phyloP scores from a whole-genome alignment of 148 eudicot species.

The Bassia scoparia region DNA sequence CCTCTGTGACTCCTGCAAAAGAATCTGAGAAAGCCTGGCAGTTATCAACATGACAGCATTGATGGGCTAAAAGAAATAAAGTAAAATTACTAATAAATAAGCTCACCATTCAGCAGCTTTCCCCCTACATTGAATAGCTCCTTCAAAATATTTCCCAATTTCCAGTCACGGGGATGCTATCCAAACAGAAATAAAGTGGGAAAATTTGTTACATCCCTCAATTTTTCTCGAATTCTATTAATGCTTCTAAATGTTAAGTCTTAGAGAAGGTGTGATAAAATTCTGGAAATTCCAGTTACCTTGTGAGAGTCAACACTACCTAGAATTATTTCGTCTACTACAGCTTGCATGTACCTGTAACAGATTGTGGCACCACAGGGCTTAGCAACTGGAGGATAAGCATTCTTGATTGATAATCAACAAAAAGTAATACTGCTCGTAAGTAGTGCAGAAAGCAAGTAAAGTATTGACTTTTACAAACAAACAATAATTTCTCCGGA shows the following conservation, averaged over 20 bases:
- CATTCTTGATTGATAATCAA: no score
- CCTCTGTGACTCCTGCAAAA: slow-evolving; percentile 58
- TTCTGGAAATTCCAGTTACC: slow-evolving; percentile 39
- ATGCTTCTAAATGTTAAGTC: neutral
- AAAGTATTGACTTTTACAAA: no score
- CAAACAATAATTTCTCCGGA: neutral
- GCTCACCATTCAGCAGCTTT: slow-evolving; percentile 58
- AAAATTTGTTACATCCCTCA: slow-evolving; percentile 1
- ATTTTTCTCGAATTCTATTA: neutral
- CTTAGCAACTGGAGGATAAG: neutral
- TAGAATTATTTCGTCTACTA: slow-evolving; percentile 67
- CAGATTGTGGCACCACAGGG: slow-evolving; percentile 11
- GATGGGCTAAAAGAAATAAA: neutral
- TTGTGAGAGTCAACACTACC: slow-evolving; percentile 58
- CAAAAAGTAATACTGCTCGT: no score
- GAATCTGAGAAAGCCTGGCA: slow-evolving; percentile 45
- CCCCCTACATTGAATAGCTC: slow-evolving; percentile 59
- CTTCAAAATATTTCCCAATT: slow-evolving; percentile 55
- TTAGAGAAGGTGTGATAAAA: neutral
- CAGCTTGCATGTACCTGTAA: slow-evolving; percentile 96
- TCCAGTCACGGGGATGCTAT: slow-evolving; percentile 83
- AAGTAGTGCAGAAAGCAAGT: no score
- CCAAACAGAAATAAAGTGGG: neutral
- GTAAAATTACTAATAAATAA: slow-evolving; percentile 3
- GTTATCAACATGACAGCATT: slow-evolving; percentile 12